A percentile compares a stretch with the other conserved stretches of the same genome.
Conservation (phyloP, 257 asterid species). For the Nicotiana obtusifolia region DNA sequence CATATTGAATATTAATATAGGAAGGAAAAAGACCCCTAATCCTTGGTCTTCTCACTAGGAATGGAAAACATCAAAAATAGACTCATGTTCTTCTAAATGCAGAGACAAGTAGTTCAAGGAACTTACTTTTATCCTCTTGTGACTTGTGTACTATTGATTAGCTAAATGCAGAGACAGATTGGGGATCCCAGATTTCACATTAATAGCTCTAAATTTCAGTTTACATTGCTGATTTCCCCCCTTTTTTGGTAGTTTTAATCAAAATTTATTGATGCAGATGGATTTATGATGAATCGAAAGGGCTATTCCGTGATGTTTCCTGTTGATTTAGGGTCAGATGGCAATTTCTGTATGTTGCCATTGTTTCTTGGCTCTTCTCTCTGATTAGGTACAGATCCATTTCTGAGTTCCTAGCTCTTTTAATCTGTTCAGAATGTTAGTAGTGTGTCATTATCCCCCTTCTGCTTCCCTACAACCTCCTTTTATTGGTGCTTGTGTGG, state of each 20-base stretch:
- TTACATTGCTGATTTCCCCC: not conserved
- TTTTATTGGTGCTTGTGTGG: too few species aligned
- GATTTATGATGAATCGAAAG: slow-evolving; percentile 72
- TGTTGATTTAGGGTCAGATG: slow-evolving; percentile 25
- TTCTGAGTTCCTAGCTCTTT: too few species aligned
- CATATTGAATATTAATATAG: too few species aligned
- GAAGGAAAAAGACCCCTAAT: too few species aligned
- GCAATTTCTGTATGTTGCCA: not conserved
- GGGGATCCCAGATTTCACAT: not conserved
- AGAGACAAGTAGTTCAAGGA: not conserved
- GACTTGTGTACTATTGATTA: not conserved
- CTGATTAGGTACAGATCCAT: too few species aligned
- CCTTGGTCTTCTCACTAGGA: too few species aligned
- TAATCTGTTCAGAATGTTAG: too few species aligned
- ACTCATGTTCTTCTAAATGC: too few species aligned
- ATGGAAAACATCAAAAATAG: too few species aligned
- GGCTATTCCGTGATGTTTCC: slow-evolving; percentile 60
- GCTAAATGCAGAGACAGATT: not conserved
- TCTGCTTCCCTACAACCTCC: too few species aligned
- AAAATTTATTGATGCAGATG: slow-evolving; percentile 41
- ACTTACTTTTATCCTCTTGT: not conserved
- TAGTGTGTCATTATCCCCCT: too few species aligned
- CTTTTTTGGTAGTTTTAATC: not conserved
- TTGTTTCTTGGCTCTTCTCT: too few species aligned
- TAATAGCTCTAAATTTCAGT: not conserved